Evolutionary conservation across 2,329 filamentous ascomycete species (phyloP), one percentile per base, ranked within the genome.

Genomic region (Exophiala sideris): DNA sequence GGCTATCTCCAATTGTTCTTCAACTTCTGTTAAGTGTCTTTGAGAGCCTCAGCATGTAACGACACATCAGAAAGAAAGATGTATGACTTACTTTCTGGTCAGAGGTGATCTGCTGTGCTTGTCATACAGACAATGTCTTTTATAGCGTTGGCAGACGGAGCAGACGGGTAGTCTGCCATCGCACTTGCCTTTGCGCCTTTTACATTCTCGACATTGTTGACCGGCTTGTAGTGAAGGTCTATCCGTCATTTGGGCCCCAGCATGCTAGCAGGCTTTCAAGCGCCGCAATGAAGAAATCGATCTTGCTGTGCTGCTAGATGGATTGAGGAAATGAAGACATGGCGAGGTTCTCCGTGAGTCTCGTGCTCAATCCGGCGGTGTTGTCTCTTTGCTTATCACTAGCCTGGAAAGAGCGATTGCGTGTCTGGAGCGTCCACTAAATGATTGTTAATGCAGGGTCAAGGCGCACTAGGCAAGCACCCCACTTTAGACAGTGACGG

Each of bases 1-100:
- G 5, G 58, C 58, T 29, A 55, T 58, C 21, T 61, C 58, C 45
- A 61, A 35, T 7, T 52, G 48, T 38, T 58, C 56, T 48, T 61
- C 58, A 32, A 61, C 58, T 41, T 61, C 58, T n/a, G 58, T 61
- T 33, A 61, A 45, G 39, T 61, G 58, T 45, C 58, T 60, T 33
- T 16, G 18, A 29, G 9, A 36, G 20, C 29, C 47, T 50, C 38
- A 50, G 42, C 29, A 20, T 33, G 5, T 11, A 36, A 24, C 8
- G 16, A 12, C 6, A 11, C 12, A 42, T 16, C 12, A 4, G 20
- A 16, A 5, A 34, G 11, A 21, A 38, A 16, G 18, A 24, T 21
- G 40, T 5, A 6, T 39, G 12, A 12, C 57, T 40, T 20, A 58
- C 55, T 58, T 61, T 41, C 58, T 51, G 10, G 58, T 61, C 40